Conservation (phyloP, 2,329 filamentous ascomycete species). For the Zymoseptoria brevis region DNA sequence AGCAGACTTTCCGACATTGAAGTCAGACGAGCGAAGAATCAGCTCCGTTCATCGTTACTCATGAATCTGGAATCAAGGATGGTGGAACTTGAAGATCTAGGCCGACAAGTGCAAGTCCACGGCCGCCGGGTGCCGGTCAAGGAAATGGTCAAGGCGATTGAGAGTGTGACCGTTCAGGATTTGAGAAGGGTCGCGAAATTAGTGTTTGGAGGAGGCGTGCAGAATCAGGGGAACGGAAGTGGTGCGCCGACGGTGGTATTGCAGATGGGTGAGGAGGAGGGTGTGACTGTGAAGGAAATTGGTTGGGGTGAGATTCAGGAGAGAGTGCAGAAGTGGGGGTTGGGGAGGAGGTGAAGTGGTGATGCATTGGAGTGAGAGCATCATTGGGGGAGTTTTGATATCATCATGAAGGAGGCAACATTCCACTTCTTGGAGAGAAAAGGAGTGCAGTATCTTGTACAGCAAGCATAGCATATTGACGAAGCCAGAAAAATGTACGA, state of each 20-base stretch:
- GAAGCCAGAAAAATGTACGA: no score
- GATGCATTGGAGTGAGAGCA: no score
- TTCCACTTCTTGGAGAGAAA: no score
- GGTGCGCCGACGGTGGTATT: constrained; percentile 90
- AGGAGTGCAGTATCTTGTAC: no score
- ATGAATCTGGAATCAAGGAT: constrained; percentile 98
- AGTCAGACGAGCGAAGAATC: constrained; percentile 92
- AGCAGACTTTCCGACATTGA: constrained; percentile 64
- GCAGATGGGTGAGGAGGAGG: constrained; percentile 76
- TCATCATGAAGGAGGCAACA: no score
- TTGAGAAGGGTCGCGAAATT: constrained; percentile 70
- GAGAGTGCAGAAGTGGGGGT: constrained; percentile 71
- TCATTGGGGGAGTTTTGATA: no score
- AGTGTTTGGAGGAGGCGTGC: constrained; percentile 68
- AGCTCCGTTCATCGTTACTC: constrained; percentile 76
- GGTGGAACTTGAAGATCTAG: constrained; percentile 95
- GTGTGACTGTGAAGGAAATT: constrained; percentile 59
- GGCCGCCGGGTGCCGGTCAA: constrained; percentile 82
- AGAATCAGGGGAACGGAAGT: constrained; percentile 68
- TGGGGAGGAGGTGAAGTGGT: constrained; percentile 62
- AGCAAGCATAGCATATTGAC: no score
- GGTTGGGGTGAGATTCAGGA: constrained; percentile 87
- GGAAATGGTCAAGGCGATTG: constrained; percentile 88
- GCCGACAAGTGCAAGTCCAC: constrained; percentile 93
- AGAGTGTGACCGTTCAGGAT: constrained; percentile 70